Conservation (phyloP, 2,329 filamentous ascomycete species). For the Ilyonectria robusta region DNA sequence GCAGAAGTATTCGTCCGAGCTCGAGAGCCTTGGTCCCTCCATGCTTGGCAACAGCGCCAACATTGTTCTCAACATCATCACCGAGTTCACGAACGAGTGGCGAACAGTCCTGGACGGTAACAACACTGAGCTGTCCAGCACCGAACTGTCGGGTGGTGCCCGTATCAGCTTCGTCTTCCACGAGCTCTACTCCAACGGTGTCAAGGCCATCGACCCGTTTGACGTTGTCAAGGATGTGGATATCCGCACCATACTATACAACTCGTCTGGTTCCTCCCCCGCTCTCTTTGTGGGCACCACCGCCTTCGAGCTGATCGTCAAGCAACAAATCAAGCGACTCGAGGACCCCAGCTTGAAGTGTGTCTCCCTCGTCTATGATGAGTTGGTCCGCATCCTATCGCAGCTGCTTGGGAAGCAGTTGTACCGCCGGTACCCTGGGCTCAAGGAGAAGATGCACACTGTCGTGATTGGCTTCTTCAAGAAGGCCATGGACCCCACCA, state of each 20-base stretch:
- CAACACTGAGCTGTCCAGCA: constrained; percentile 94
- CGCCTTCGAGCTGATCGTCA: constrained; percentile 98
- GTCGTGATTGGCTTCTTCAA: constrained; percentile 98
- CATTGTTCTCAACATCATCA: constrained; percentile 98
- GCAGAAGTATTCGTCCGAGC: constrained; percentile 89
- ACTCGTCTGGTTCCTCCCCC: constrained; percentile 98
- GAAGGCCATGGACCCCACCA: constrained; percentile 97
- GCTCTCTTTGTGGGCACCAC: constrained; percentile 97
- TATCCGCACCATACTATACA: constrained; percentile 97
- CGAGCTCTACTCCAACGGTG: constrained; percentile 96
- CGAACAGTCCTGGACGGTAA: constrained; percentile 96
- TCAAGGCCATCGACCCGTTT: constrained; percentile 98
- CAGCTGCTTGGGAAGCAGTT: constrained; percentile 90
- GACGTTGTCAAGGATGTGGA: constrained; percentile 98
- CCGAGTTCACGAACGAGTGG: constrained; percentile 98
- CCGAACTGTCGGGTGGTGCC: constrained; percentile 94
- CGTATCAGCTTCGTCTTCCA: constrained; percentile 99
- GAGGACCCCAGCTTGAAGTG: constrained; percentile 98
- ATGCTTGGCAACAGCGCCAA: constrained; percentile 97
- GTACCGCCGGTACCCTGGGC: constrained; percentile 91
- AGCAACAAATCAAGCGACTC: constrained; percentile 96
- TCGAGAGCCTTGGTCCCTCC: constrained; percentile 88
- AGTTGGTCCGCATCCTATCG: constrained; percentile 93
- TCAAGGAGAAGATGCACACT: constrained; percentile 97
- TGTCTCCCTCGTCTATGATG: constrained; percentile 96